Evolutionary conservation across 306 rosid genomes (phyloP), one percentile per base, ranked within the genome.

Genomic region (Cucurbita pepo): DNA sequence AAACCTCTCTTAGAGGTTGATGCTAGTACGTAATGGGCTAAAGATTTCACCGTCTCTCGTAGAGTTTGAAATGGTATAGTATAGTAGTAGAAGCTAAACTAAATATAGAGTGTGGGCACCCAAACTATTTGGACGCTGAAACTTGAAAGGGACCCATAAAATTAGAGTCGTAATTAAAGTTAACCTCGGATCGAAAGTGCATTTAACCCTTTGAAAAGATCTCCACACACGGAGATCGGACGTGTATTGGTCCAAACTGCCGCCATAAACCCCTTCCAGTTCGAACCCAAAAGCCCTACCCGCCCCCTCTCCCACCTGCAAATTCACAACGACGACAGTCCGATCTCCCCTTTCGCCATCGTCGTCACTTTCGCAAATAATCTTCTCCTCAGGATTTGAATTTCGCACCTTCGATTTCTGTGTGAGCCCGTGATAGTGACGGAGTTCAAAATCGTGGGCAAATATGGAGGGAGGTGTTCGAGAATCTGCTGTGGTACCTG

Each of bases 401-500:
- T 43, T 47, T n/a, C n/a, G 8, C 19, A 19, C n/a, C 52, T 10
- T 38, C 30, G 53, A 0, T 65, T 9, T 43, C 52, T 64, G 4
- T 41, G 16, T 5, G 48, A 5, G 16, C 54, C 22, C 6, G 30
- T n/a, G 53, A 63, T 21, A 56, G 58, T 16, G 51, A 38, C 34
- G 71, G 30, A 19, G 50, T 53, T 56, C 53, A 16, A 65, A 54
- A n/a, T 55, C 41, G 56, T 41, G 77, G 53, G 4, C 30, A 19
- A 73, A 73, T 7, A 87, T 90, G 87, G 90, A 87, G 79, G 82
- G 58, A 60, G 83, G 74, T 57, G 84, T 51, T 69, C 75, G 72
- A 10, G 85, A 82, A 44, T 75, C 85, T 69, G n/a, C 66, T 21
- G 83, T 76, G 38, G 86, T 94, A 18, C 97, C 99, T 5, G 88